Conservation (phyloP, 2,329 filamentous ascomycete species). For the Venturiaceae sp. region DNA sequence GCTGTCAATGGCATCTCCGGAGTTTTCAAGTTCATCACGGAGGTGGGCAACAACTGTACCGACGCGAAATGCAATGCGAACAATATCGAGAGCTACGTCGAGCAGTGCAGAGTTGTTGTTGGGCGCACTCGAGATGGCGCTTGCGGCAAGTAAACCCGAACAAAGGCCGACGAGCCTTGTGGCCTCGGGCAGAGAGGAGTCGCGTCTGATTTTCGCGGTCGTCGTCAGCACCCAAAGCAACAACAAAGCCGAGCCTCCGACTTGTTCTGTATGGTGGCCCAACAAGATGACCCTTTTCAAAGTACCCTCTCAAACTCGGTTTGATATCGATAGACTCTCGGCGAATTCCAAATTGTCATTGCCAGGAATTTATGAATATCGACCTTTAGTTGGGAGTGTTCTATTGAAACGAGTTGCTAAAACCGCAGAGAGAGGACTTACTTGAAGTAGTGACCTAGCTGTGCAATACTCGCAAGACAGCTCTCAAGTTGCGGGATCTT, state of each 20-base stretch:
- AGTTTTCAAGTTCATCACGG: not conserved
- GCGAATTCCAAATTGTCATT: no score
- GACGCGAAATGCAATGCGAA: slow-evolving; percentile 34
- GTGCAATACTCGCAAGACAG: slow-evolving; percentile 53
- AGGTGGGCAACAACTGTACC: not conserved
- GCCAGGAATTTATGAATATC: no score
- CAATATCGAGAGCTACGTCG: slow-evolving; percentile 28
- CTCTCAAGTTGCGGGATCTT: slow-evolving; percentile 57
- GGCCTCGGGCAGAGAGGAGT: no score
- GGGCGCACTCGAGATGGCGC: slow-evolving; percentile 35
- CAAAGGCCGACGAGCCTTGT: slow-evolving; percentile 25
- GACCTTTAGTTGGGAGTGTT: no score
- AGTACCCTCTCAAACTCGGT: no score
- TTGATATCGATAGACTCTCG: no score
- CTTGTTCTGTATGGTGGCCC: no score
- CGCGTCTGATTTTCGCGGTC: no score
- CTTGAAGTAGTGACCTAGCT: slow-evolving; percentile 61
- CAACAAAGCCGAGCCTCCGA: no score
- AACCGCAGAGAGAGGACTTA: slow-evolving; percentile 25
- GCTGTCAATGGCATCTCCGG: slow-evolving; percentile 26
- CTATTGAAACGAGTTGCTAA: slow-evolving; percentile 20
- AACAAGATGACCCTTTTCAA: no score
- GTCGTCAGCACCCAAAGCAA: no score
- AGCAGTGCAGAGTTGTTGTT: slow-evolving; percentile 27
- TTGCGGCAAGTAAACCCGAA: slow-evolving; percentile 32